These are phyloP conservation scores for Naganishia cerealis DNA, from an alignment of 1,284 basidiomycete genomes.

Conservation along the genomic window DNA sequence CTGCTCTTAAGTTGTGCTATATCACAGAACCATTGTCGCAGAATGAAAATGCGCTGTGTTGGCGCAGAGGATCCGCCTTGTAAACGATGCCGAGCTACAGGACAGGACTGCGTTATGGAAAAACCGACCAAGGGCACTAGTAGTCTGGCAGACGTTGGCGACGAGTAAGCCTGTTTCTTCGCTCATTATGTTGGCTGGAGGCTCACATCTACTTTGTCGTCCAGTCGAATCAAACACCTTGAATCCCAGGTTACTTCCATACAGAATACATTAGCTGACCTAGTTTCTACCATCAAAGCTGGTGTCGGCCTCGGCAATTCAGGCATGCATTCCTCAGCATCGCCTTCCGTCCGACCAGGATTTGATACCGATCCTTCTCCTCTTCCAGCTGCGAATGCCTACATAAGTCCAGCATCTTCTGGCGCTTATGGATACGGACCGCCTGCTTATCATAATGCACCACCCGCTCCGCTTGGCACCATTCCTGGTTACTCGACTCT, in stretches of 20 bases:
- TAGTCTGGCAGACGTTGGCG: constrained; percentile 29
- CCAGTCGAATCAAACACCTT: constrained; percentile 78
- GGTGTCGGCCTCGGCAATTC: constrained; percentile 5
- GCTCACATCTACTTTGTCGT: not conserved
- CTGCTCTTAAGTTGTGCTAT: not conserved
- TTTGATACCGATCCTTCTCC: constrained; percentile 14
- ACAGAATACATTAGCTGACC: constrained; percentile 72
- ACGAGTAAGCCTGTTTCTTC: constrained; percentile 18
- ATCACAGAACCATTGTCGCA: constrained; percentile 50
- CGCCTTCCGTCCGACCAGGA: constrained; percentile 7
- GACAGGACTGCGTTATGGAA: constrained; percentile 82
- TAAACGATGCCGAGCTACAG: constrained; percentile 78
- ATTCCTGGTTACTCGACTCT: constrained; percentile 18
- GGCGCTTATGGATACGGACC: constrained; percentile 8
- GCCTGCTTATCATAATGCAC: not conserved
- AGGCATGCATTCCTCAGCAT: not conserved
- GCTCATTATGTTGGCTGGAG: not conserved
- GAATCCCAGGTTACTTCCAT: constrained; percentile 77
- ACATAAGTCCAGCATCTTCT: constrained; percentile 20
- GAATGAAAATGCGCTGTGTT: constrained; percentile 62
- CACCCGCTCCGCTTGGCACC: constrained; percentile 8
- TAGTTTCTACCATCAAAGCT: constrained; percentile 58
- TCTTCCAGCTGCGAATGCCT: constrained; percentile 1
- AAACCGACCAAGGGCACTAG: constrained; percentile 71
- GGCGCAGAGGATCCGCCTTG: constrained; percentile 86